Base-by-base conservation (phyloP, 1,139 yeast genomes). In the Hanseniaspora gamundiae region DNA sequence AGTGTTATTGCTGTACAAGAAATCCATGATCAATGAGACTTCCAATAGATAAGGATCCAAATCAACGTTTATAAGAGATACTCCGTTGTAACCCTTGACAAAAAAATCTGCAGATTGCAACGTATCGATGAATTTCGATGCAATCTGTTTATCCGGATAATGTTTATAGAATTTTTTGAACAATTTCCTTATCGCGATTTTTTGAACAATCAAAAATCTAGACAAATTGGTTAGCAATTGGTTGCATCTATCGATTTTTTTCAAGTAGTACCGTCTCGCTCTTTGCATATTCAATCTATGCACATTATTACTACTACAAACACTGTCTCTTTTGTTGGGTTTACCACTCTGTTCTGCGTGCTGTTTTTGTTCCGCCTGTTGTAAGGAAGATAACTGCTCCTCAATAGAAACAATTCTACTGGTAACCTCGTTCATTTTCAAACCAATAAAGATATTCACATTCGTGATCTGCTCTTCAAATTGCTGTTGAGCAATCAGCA, bases 151-250 rank as follows among this genome's bases (percentile, higher is more conserved):
- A 19, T 60, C 49, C 70, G 57, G 55, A 45, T 51, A 76, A 66
- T 86, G 78, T 58, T 84, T 85, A 40, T 73, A 57, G 57, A 83
- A 80, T 61, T 87, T 86, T 64, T 87, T 87, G 53, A 86, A 69
- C 45, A 87, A 72, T 62, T 88, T 88, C 51, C 83, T 71, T 42
- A 84, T 68, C 4, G 94, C 96, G 3, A 87, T 78, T 54, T 80
- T 79, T 57, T 88, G 97, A 20, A 87, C 73, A 29, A 83, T 69
- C 16, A 85, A 73, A 58, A 80, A 88, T 49, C 93, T 71, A 17
- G 88, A 73, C 39, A 88, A 65, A 51, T 79, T 75, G 54, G 83
- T 85, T 41, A 85, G 66, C 42, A 78, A 81, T 31, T 48, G 48
- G 40, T 52, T 59, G 41, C 60, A 56, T 35, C 48, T 47, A 29